Percentiles rank a stretch among this genome's conserved stretches.
Evolutionary conservation across 441 rosid genomes (phyloP).

Genomic region (Corymbia citriodora): DNA sequence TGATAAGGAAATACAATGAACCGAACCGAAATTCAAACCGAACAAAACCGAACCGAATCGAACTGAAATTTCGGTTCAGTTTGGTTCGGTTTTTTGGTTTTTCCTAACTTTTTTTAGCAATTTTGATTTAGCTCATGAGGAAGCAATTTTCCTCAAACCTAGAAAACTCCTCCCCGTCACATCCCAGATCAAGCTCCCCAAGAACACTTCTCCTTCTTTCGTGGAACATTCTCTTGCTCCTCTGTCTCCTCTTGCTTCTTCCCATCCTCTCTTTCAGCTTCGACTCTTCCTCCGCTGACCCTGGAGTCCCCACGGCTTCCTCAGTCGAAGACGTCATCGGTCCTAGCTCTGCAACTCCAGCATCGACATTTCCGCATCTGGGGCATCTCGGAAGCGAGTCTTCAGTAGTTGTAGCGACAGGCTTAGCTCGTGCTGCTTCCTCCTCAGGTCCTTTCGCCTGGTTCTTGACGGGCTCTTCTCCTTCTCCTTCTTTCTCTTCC

Average conservation of each 20-base stretch:
- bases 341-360: background rate
- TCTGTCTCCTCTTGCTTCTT: conserved; percentile 11
- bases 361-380: conserved; percentile 13
- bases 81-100: too few species aligned
- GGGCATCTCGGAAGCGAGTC: background rate
- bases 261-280: background rate
- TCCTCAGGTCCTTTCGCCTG: background rate
- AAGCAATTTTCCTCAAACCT: too few species aligned
- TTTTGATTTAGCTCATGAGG: too few species aligned
- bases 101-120: too few species aligned
- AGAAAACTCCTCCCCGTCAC: too few species aligned
- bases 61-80: too few species aligned
- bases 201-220: too few species aligned
- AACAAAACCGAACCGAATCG: too few species aligned
- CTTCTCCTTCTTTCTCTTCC: background rate
- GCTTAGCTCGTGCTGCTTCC: background rate
- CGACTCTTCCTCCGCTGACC: background rate
- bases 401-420: background rate
- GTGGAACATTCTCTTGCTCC: background rate
- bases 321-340: background rate
- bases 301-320: background rate
- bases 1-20: too few species aligned
- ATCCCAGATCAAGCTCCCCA: too few species aligned
- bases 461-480: background rate
- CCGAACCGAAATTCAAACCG: too few species aligned